Evolutionary conservation across 352 stramenopile species (phyloP).

Genomic region (Globisporangium yorkense): DNA sequence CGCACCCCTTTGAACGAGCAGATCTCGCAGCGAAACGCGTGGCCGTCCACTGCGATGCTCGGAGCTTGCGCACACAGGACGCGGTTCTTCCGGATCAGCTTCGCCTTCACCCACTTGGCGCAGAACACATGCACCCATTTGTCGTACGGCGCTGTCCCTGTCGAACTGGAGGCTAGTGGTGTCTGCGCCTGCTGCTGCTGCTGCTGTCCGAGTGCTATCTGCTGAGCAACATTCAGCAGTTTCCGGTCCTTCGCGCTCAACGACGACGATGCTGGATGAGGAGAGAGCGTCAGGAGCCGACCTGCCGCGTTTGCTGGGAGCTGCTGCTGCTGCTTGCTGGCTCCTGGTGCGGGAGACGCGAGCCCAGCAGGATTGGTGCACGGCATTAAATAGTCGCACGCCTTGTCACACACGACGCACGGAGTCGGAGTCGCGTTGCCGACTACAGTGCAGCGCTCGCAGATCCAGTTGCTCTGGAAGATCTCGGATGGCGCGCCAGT

Average conservation of each 20-base stretch:
- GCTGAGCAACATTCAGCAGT: neutral
- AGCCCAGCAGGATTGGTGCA: conserved; percentile 14
- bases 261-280: neutral
- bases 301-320: neutral
- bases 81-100: conserved; percentile 55
- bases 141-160: conserved; percentile 11
- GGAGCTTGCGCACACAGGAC: conserved; percentile 49
- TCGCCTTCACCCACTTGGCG: conserved; percentile 66
- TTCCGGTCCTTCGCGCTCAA: neutral
- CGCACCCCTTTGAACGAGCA: conserved; percentile 43
- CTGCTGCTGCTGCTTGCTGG: conserved; percentile 9
- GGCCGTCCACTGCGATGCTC: conserved; percentile 14
- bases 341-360: conserved; percentile 6
- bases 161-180: neutral
- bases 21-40: conserved; percentile 46
- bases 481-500: conserved; percentile 48
- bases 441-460: conserved; percentile 64
- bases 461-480: conserved; percentile 82
- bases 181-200: neutral
- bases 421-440: conserved; percentile 26
- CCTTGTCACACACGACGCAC: conserved; percentile 63
- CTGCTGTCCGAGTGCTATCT: neutral
- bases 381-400: conserved; percentile 79
- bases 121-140: conserved; percentile 81
- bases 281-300: neutral